Base-by-base conservation (phyloP, 305 asterid species). In the Rubia tinctorum region DNA sequence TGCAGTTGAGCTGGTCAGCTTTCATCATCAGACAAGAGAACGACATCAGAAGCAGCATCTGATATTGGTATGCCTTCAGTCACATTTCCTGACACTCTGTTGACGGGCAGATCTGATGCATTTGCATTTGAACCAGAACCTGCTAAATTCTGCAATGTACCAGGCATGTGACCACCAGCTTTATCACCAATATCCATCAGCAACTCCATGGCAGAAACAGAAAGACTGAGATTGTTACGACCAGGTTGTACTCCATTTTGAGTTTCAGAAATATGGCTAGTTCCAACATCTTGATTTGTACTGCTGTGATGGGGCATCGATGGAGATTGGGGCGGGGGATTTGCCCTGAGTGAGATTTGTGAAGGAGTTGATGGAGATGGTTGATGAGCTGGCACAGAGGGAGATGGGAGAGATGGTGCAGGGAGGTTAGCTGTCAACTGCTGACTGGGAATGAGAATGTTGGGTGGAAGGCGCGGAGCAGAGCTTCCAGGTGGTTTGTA, bases 21-120 rank as follows among this genome's bases (percentile, higher is more conserved):
- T 5, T 84, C 87, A 74, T 81, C 87, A 72, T 81, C 87, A 17
- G 87, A 84, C 70, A 81, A 74, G 76, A 80, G 73, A 75, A 84
- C 85, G 22, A 79, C 83, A 58, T 39, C 68, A 42, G 77, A 45
- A 53, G 71, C 63, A 45, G 51, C n/a, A 49, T 65, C 76, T 27
- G 80, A 51, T 47, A 58, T 43, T 20, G 71, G 25, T 64, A 60
- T 15, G 64, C 72, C 68, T 44, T n/a, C 27, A 22, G 55, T 45
- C 56, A 42, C 77, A 66, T 68, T 42, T 27, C 73, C 60, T 55
- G 55, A 8, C 66, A 71, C 37, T 45, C 69, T 76, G 64, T 67
- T 72, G 66, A 43, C 77, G 18, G 82, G 44, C 47, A 70, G 68
- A 68, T 71, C 72, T 55, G 61, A 6, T 25, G 63, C 72, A 69